Percentiles rank a stretch among this genome's conserved stretches.
Evolutionary conservation across 352 stramenopile genomes (phyloP).

Genomic region (Phytophthora fragariae): DNA sequence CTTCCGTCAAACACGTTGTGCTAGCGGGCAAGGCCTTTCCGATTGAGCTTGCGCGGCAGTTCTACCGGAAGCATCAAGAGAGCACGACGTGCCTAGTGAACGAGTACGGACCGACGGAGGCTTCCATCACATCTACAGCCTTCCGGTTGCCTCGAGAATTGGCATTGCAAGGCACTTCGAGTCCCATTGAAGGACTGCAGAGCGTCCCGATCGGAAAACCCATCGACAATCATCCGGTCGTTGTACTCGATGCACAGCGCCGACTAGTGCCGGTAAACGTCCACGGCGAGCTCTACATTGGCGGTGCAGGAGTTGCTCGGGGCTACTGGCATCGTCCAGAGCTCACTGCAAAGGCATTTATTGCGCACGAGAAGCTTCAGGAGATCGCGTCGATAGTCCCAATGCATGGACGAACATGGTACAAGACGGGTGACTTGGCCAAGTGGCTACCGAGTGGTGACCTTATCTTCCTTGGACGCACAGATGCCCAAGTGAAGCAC

Average conservation of each 20-base stretch:
- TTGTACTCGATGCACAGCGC: conserved; percentile 61
- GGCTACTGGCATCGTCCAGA: conserved; percentile 71
- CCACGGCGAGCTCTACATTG: conserved; percentile 73
- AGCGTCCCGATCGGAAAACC: conserved; percentile 66
- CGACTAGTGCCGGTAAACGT: conserved; percentile 60
- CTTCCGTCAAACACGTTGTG: conserved; percentile 48
- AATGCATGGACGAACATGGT: conserved; percentile 42
- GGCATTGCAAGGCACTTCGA: conserved; percentile 18
- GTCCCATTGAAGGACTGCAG: conserved; percentile 25
- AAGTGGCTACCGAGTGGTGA: conserved; percentile 58
- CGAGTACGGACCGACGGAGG: conserved; percentile 64
- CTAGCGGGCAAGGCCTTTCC: conserved; percentile 56
- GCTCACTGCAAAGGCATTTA: conserved; percentile 40
- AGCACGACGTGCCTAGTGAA: conserved; percentile 51
- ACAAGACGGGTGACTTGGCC: conserved; percentile 78
- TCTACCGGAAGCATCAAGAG: conserved; percentile 44
- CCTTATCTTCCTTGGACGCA: conserved; percentile 72
- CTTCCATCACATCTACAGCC: conserved; percentile 59
- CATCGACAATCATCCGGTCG: conserved; percentile 50
- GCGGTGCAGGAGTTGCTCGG: conserved; percentile 62
- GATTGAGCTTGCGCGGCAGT: conserved; percentile 53
- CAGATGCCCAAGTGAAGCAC: conserved; percentile 84
- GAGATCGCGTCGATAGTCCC: conserved; percentile 10
- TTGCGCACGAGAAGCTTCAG: conserved; percentile 30
- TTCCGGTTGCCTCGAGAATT: conserved; percentile 41